These are phyloP conservation scores for Fraxinus angustifolia DNA, from an alignment of 305 asterid species.

Conservation along the genomic window DNA sequence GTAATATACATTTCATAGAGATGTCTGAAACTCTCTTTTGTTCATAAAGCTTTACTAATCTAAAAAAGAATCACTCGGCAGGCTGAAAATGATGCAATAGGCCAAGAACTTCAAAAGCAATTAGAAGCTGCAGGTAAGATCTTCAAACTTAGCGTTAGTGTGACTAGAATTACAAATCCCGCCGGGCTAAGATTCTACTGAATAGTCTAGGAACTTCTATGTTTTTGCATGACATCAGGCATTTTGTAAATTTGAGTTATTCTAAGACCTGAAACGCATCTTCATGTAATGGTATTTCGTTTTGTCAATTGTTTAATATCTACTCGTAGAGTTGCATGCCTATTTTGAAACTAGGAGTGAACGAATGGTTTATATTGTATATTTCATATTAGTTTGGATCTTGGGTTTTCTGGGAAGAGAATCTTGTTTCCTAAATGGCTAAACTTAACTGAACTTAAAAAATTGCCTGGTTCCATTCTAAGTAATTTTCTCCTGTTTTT, in stretches of 20 bases:
- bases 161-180: background rate
- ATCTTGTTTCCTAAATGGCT: background rate
- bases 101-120: constrained; percentile 88
- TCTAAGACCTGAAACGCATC: background rate
- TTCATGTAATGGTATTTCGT: background rate
- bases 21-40: constrained; percentile 8
- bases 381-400: background rate
- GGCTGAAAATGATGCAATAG: constrained; percentile 81
- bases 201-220: background rate
- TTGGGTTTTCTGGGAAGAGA: background rate
- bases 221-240: background rate
- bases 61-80: constrained; percentile 26
- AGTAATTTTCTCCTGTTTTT: background rate
- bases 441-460: background rate
- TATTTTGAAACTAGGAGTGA: background rate
- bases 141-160: background rate
- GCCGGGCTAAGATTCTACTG: background rate
- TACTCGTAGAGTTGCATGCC: background rate
- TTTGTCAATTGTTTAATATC: background rate
- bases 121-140: constrained; percentile 79
- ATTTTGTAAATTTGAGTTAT: background rate
- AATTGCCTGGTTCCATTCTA: background rate
- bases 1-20: background rate
- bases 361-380: background rate
- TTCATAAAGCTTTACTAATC: constrained; percentile 17